These are phyloP conservation scores for Leptoxyphium fumago DNA, from an alignment of 2,329 filamentous ascomycete genomes.

Conservation along the genomic window DNA sequence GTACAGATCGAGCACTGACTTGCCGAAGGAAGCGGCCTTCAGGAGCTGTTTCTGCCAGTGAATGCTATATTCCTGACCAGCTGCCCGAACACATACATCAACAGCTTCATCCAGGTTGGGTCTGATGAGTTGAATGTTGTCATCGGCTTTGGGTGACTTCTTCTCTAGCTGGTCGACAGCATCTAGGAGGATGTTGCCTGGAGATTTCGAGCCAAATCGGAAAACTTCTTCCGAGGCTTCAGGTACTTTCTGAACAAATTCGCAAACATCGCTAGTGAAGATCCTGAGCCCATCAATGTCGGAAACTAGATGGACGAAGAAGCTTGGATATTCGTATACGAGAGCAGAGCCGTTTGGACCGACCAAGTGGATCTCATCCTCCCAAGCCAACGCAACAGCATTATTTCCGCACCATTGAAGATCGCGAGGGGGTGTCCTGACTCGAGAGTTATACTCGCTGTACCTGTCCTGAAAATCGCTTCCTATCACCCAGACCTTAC, in stretches of 20 bases:
- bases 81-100: slow-evolving; percentile 82
- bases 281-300: slow-evolving; percentile 83
- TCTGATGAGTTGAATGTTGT: slow-evolving; percentile 90
- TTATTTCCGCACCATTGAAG: slow-evolving; percentile 96
- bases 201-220: slow-evolving; percentile 70
- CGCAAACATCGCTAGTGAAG: slow-evolving; percentile 85
- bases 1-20: slow-evolving; percentile 92
- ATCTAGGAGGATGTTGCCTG: slow-evolving; percentile 84
- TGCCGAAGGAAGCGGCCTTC: slow-evolving; percentile 94
- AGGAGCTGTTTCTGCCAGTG: slow-evolving; percentile 92
- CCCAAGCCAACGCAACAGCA: slow-evolving; percentile 86
- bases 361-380: slow-evolving; percentile 90
- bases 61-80: slow-evolving; percentile 77
- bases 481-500: slow-evolving; percentile 81
- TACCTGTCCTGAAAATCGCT: slow-evolving; percentile 88
- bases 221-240: slow-evolving; percentile 62
- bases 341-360: slow-evolving; percentile 66
- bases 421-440: slow-evolving; percentile 70
- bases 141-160: slow-evolving; percentile 91
- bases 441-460: slow-evolving; percentile 81
- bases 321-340: slow-evolving; percentile 56
- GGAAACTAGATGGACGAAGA: slow-evolving; percentile 74
- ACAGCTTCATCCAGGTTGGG: slow-evolving; percentile 81
- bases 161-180: slow-evolving; percentile 82
- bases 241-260: slow-evolving; percentile 91